Base-by-base conservation (phyloP, 495 filamentous ascomycete species). In the Bombardia bombarda region DNA sequence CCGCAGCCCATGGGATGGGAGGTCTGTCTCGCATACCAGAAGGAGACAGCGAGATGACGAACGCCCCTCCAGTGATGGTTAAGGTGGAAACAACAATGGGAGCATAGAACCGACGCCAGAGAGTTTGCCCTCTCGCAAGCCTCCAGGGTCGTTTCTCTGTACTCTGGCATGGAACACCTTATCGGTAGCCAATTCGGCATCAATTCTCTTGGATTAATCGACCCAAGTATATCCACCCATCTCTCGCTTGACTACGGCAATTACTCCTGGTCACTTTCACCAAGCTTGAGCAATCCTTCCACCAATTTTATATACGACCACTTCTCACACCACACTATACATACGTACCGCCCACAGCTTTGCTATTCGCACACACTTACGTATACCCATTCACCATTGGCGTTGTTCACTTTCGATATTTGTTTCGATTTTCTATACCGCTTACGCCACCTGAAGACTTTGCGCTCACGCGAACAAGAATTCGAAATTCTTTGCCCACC, bases 11-110 rank as follows among this genome's bases (percentile, higher is more conserved):
- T 14, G 65, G 65, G 7, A 75, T 84, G 19, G 83, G 84, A 2
- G 82, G 83, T 0, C 66, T 90, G 37, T 74, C 81, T 43, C 69
- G 77, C 17, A 86, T 89, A 53, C 72, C 74, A 13, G 79, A 81
- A 56, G 69, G 71, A 20, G 79, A 82, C 38, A 64, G 63, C 30
- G 73, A 78, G 55, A 68, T 66, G 78, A 33, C 52, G 6, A 60
- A 56, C 32, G 48, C 49, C 3, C 45, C 52, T 2, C 32, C 56
- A 0, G 35, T 23, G 13, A 40, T 43, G 39, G 22, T 49, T 6
- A 53, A 53, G 33, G n/a, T 42, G 16, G 56, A 57, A 37, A n/a
- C 42, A 17, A 46, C 48, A 14, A 60, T 49, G 44, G 41, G 36
- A 5, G 53, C 45, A 2, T 54, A 45, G 38, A 43, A 25, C n/a